Evolutionary conservation across 805 yeast species (phyloP), one percentile per base, ranked within the genome.

Genomic region (Lipomyces orientalis): DNA sequence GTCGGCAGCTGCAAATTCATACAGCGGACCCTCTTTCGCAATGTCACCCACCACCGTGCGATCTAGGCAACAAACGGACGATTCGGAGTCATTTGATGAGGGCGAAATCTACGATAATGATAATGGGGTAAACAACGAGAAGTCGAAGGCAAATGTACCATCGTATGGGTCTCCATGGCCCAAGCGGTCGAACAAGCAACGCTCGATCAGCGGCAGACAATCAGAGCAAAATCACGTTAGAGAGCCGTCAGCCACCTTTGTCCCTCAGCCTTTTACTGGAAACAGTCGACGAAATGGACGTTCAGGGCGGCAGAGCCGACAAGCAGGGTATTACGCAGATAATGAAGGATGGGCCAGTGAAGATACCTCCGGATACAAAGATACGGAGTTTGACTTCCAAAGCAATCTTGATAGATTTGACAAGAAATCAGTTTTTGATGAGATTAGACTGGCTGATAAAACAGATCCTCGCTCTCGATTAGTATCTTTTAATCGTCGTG

Each of bases 381-480:
- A 67, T 83, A 86, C 76, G 82, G 97, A 92, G 70, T 93, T 93
- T 78, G 97, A 93, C 77, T 93, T 93, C 78, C 91, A 87, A 64
- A 88, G 91, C 14, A 91, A 90, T 75, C 82, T 93, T 70, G 88
- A 88, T 31, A 87, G 88, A 81, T 93, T 93, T 75, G 95, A 93
- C 77, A 93, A 93, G 77, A 81, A 83, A 66, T 82, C 88, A 5
- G 94, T 93, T 2, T 90, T 93, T 77, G 90, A 89, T 60, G 92
- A 91, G 75, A 84, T 93, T 74, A 51, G 72, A 35, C 57, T 54
- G 69, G 79, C 82, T 63, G 97, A 93, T 75, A 83, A 81, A 22
- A 82, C 86, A 19, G 86, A 83, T 52, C 88, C 89, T 1, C 80
- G 83, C 14, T 82, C 85, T 55, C 82, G 97, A 71, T 81, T 91